These are phyloP conservation scores for Aspergillus baeticus DNA, from an alignment of 495 filamentous ascomycete genomes.

Conservation along the genomic window DNA sequence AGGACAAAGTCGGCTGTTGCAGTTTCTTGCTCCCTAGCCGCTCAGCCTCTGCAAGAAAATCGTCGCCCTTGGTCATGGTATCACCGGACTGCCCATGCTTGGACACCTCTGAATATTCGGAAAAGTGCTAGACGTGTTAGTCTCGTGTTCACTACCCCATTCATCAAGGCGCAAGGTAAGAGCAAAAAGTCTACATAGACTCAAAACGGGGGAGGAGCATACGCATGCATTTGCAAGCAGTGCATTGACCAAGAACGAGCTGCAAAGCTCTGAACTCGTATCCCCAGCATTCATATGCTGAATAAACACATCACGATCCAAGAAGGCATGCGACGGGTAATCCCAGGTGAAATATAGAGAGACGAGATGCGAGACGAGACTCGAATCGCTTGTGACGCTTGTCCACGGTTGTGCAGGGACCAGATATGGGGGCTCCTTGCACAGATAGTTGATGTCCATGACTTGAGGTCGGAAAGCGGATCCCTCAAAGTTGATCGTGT, in stretches of 20 bases:
- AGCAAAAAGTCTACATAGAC: no score
- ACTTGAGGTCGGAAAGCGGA: slow-evolving; percentile 40
- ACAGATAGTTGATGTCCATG: slow-evolving; percentile 49
- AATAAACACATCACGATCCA: slow-evolving; percentile 50
- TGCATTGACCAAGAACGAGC: slow-evolving; percentile 54
- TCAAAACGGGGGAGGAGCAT: slow-evolving; percentile 21
- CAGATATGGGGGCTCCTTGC: slow-evolving; percentile 36
- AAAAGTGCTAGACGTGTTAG: slow-evolving; percentile 34
- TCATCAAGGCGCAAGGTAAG: no score
- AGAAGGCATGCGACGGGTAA: slow-evolving; percentile 47
- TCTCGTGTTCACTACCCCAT: not conserved
- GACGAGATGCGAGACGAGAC: slow-evolving; percentile 53
- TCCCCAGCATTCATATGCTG: slow-evolving; percentile 40
- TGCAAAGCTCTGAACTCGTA: slow-evolving; percentile 43
- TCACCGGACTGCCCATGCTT: slow-evolving; percentile 36
- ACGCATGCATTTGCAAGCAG: slow-evolving; percentile 51
- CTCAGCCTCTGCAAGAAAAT: slow-evolving; percentile 46
- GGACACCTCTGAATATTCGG: slow-evolving; percentile 43
- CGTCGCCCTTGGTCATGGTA: slow-evolving; percentile 41
- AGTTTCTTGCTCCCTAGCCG: slow-evolving; percentile 25
- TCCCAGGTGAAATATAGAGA: slow-evolving; percentile 57
- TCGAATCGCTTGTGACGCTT: slow-evolving; percentile 45
- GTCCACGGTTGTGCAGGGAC: slow-evolving; percentile 54
- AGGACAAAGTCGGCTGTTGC: slow-evolving; percentile 30
- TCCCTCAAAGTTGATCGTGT: slow-evolving; percentile 33